These are phyloP conservation scores for Gracilaria domingensis DNA, from an alignment of 23 red algal species.

Conservation along the genomic window DNA sequence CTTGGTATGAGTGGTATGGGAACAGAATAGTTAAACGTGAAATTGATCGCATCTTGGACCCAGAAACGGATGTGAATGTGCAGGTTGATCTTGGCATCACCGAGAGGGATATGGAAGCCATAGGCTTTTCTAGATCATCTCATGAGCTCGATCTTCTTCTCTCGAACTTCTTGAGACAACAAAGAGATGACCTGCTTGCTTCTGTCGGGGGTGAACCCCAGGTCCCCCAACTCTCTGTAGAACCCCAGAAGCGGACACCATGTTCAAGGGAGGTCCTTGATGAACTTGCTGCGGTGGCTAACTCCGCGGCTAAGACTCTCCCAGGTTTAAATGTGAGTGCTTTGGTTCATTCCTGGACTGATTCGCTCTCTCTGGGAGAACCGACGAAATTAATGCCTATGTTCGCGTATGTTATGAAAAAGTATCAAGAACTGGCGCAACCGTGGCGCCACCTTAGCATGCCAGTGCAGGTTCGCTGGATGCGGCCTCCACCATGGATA, in stretches of 20 bases:
- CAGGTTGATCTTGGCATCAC: conserved; percentile 16
- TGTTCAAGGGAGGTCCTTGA: conserved; percentile 59
- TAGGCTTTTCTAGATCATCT: neutral
- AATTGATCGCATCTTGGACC: conserved; percentile 27
- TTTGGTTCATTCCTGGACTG: conserved; percentile 55
- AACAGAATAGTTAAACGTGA: conserved; percentile 45
- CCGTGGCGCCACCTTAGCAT: conserved; percentile 36
- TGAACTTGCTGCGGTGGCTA: conserved; percentile 46
- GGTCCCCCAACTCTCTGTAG: neutral
- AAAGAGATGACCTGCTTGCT: conserved; percentile 43
- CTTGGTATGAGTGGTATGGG: conserved; percentile 65
- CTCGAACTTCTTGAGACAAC: conserved; percentile 15
- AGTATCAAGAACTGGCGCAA: conserved; percentile 23
- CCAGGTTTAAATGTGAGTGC: conserved; percentile 52
- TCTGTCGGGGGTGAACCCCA: conserved; percentile 33
- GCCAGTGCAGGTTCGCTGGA: conserved; percentile 30
- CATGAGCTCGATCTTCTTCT: conserved; percentile 26
- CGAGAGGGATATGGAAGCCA: neutral
- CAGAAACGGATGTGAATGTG: conserved; percentile 9
- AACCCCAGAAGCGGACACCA: conserved; percentile 1
- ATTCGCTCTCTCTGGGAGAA: conserved; percentile 21
- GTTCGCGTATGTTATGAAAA: conserved; percentile 29
- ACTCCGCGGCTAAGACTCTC: conserved; percentile 4
- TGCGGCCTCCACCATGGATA: conserved; percentile 46
- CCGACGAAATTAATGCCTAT: conserved; percentile 17